Evolutionary conservation across 306 rosid species (phyloP), one percentile per base, ranked within the genome.

Genomic region (Vigna unguiculata): DNA sequence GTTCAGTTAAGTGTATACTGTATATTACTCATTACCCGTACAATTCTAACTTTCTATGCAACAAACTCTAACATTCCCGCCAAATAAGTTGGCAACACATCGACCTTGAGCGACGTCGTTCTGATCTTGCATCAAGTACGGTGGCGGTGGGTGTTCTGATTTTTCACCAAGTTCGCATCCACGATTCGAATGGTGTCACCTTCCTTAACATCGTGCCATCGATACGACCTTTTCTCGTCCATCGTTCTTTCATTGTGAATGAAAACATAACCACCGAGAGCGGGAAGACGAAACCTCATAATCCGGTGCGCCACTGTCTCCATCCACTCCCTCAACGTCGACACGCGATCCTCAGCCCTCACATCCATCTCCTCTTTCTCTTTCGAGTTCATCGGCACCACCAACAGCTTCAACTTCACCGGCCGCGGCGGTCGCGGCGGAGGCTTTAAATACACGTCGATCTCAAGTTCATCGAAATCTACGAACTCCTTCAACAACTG

Each of bases 271-370:
- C 28, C n/a, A 38, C 69, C 48, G 2, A 1, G 0, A 36, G 8
- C 19, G 15, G 49, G 69, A 63, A 63, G 69, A 38, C 48, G 69
- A 63, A 63, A 63, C 49, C 48, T 17, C 36, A 63, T 9, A 4
- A 8, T 63, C 25, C 22, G 28, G 47, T 63, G 47, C 16, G 20
- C 0, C 16, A 11, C 0, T 30, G 17, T 1, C 43, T 63, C 48
- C 3, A 63, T 16, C 69, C 5, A 10, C 15, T 36, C 49, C 49
- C 28, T 36, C 69, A 63, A 11, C n/a, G 38, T 30, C 6, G 25
- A 25, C 69, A 63, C 69, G 2, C 0, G 9, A 3, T 63, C 69
- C 47, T 38, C 28, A 9, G 48, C 48, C 3, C 20, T 63, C 2
- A 63, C 49, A 16, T 63, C 69, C 5, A 63, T 17, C 34, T 12